Percentiles rank a stretch among this genome's conserved stretches.
phyloP scores from a whole-genome alignment of 352 stramenopile species.

The Globisporangium nunn region DNA sequence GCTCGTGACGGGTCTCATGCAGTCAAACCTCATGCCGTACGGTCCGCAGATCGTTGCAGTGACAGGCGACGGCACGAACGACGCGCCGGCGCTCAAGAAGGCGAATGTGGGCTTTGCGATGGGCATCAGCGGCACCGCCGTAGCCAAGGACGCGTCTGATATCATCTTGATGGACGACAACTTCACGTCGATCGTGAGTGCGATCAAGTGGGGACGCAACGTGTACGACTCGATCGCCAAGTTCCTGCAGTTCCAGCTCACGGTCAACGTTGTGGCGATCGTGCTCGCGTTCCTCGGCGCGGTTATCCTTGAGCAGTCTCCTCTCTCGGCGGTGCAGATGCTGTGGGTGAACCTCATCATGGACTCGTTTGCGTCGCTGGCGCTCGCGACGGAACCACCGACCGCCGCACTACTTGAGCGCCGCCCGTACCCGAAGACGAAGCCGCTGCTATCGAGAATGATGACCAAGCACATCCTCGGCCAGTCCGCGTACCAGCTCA shows the following conservation, averaged over 20 bases:
- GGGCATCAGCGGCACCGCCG: constrained; percentile 93
- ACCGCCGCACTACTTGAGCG: constrained; percentile 87
- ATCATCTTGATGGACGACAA: constrained; percentile 97
- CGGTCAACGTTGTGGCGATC: constrained; percentile 95
- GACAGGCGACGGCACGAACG: constrained; percentile 96
- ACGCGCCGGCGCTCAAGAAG: constrained; percentile 94
- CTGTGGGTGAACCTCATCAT: constrained; percentile 99
- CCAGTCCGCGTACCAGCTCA: constrained; percentile 89
- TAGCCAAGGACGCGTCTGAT: constrained; percentile 94
- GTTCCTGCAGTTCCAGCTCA: constrained; percentile 98
- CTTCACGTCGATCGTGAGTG: constrained; percentile 94
- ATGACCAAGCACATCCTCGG: constrained; percentile 96
- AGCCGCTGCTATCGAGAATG: constrained; percentile 88
- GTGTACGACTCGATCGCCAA: constrained; percentile 97
- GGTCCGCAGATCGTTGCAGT: constrained; percentile 90
- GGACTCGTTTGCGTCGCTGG: constrained; percentile 95
- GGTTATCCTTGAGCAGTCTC: constrained; percentile 68
- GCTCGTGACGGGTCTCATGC: constrained; percentile 91
- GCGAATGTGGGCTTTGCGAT: constrained; percentile 97
- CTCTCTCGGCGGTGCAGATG: constrained; percentile 94
- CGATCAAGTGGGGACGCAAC: constrained; percentile 94
- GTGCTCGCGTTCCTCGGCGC: constrained; percentile 89
- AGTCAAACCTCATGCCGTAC: constrained; percentile 68
- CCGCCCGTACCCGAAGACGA: constrained; percentile 89
- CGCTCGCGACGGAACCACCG: constrained; percentile 92